phyloP scores from a whole-genome alignment of 176 grass and related monocot species.

The Carex pumila region DNA sequence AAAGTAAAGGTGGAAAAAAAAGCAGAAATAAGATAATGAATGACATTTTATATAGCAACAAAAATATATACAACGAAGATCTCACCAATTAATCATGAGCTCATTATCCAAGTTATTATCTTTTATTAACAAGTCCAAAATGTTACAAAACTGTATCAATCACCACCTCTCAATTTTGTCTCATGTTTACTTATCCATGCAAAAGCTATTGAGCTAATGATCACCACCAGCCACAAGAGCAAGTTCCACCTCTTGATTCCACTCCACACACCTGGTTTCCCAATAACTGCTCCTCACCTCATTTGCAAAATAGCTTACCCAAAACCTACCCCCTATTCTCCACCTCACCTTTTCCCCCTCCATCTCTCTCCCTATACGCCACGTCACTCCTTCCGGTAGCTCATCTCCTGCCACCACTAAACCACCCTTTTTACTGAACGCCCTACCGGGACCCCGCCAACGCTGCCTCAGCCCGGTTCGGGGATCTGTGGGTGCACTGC shows the following conservation, averaged over 20 bases:
- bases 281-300: constrained; percentile 56
- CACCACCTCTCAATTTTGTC: neutral
- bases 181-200: neutral
- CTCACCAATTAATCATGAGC: too few relatives aligned
- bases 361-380: constrained; percentile 67
- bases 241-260: constrained; percentile 80
- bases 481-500: constrained; percentile 16
- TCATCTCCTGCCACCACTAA: constrained; percentile 72
- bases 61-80: too few relatives aligned
- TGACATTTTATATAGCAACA: too few relatives aligned
- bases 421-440: constrained; percentile 68
- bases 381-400: constrained; percentile 58
- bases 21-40: too few relatives aligned
- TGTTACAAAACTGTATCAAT: neutral
- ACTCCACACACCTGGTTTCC: constrained; percentile 68
- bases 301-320: constrained; percentile 75
- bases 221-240: constrained; percentile 22
- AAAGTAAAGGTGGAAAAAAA: too few relatives aligned
- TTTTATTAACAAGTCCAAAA: neutral
- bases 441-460: constrained; percentile 44
- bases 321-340: constrained; percentile 58
- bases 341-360: constrained; percentile 56
- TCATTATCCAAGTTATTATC: too few relatives aligned
- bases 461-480: constrained; percentile 46
- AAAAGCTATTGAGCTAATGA: neutral